phyloP scores from a whole-genome alignment of 257 asterid species.

The Solanum megistacrolobum region DNA sequence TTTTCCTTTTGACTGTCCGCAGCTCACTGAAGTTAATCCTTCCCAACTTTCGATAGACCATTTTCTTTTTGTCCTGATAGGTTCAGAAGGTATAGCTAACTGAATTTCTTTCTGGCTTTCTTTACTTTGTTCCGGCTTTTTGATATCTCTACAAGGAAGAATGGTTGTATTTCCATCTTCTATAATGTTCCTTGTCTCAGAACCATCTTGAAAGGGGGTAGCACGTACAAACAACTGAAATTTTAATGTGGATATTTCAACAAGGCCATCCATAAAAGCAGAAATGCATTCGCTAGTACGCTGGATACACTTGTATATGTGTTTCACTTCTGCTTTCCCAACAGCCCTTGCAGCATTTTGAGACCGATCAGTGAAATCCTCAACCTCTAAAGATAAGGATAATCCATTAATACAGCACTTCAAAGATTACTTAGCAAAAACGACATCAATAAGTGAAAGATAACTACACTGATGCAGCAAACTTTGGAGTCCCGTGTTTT shows the following conservation, averaged over 20 bases:
- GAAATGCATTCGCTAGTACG: slow-evolving; percentile 25
- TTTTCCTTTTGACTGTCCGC: not conserved
- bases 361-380: slow-evolving; percentile 72
- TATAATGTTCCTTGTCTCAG: not conserved
- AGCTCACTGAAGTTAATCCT: not conserved
- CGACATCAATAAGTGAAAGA: not conserved
- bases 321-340: slow-evolving; percentile 48
- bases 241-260: slow-evolving; percentile 28
- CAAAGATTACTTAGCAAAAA: not conserved
- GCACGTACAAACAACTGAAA: slow-evolving; percentile 51
- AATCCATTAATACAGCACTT: not conserved
- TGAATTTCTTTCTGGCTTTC: not conserved
- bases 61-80: not conserved
- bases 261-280: slow-evolving; percentile 50
- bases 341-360: slow-evolving; percentile 91
- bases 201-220: slow-evolving; percentile 6
- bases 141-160: not conserved
- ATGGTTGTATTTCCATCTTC: not conserved
- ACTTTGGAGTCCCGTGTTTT: slow-evolving; percentile 80
- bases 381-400: slow-evolving; percentile 43
- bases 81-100: not conserved
- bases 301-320: slow-evolving; percentile 55
- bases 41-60: not conserved
- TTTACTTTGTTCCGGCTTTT: not conserved
- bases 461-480: slow-evolving; percentile 56